phyloP scores from a whole-genome alignment of 140 eudicot genomes.

The Bidens hawaiensis region DNA sequence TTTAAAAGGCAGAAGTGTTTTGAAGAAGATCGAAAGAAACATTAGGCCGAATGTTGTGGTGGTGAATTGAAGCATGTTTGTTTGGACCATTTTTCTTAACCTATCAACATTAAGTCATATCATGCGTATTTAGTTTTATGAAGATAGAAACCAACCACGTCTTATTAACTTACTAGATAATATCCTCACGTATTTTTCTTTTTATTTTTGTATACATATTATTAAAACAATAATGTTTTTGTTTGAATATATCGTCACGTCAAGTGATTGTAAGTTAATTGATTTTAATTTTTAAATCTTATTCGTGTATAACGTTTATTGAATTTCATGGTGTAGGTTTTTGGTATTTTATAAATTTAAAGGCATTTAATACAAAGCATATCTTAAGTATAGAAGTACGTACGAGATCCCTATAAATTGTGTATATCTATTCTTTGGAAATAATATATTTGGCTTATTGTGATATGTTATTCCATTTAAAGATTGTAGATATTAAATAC shows the following conservation, averaged over 20 bases:
- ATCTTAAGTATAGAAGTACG: too few relatives aligned
- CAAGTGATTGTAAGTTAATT: background rate
- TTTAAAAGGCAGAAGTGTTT: slow-evolving; percentile 6
- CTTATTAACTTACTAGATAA: slow-evolving; percentile 6
- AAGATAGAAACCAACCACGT: slow-evolving; percentile 28
- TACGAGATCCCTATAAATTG: too few relatives aligned
- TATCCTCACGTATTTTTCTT: background rate
- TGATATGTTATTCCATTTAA: too few relatives aligned
- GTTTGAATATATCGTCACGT: background rate
- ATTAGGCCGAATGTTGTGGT: slow-evolving; percentile 19
- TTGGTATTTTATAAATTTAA: too few relatives aligned
- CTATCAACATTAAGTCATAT: slow-evolving; percentile 16
- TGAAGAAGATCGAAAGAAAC: slow-evolving; percentile 1
- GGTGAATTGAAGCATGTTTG: slow-evolving; percentile 28
- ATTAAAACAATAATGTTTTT: background rate
- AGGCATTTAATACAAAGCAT: too few relatives aligned
- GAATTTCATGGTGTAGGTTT: background rate
- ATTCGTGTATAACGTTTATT: background rate
- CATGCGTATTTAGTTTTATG: slow-evolving; percentile 1
- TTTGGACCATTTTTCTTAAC: slow-evolving; percentile 18
- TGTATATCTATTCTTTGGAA: too few relatives aligned
- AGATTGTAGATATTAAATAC: too few relatives aligned
- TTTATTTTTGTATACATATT: background rate
- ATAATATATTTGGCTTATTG: too few relatives aligned
- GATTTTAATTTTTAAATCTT: background rate